Evolutionary conservation across 352 stramenopile species (phyloP), one percentile per base, ranked within the genome.

Genomic region (Globisporangium sylvaticum): DNA sequence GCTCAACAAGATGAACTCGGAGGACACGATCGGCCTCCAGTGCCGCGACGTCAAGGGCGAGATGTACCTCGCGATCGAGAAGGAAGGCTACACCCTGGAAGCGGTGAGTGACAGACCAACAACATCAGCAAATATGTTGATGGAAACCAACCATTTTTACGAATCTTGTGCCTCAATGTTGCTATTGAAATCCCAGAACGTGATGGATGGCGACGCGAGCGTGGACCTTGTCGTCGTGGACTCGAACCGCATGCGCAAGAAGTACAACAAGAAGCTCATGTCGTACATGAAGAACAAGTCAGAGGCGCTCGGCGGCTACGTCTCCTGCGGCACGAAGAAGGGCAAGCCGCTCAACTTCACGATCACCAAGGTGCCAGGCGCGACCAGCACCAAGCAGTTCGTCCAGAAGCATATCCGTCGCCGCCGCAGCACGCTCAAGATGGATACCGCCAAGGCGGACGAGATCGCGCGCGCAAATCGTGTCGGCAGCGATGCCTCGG

Each of bases 181-280:
- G 4, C 14, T 9, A 6, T 22, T 14, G 42, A 14, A 22, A 50
- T 7, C 0, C 0, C 9, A 84, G 77, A 74, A 69, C 52, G 74
- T 92, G 9, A 71, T 81, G 62, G 75, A 87, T 32, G 64, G 69
- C 1, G 81, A 89, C 37, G 60, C 69, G 4, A 66, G 69, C 31
- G 55, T 92, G 10, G 71, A 66, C 46, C 53, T 92, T 42, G 70
- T 66, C 20, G 80, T 92, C 39, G 79, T 90, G 27, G 82, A 94
- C 73, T 89, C 82, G 63, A 90, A 92, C 61, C 86, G 84, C 54
- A 83, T 90, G 32, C 77, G 84, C 63, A 90, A 87, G 69, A 82
- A 72, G 27, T 85, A 81, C 67, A 90, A 94, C 70, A 81, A 89
- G 31, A 62, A 79, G 27, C 64, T 91, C 6, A 80, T 72, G 8